Base-by-base conservation (phyloP, 768 basidiomycete genomes). In the Tulasnella sp. region DNA sequence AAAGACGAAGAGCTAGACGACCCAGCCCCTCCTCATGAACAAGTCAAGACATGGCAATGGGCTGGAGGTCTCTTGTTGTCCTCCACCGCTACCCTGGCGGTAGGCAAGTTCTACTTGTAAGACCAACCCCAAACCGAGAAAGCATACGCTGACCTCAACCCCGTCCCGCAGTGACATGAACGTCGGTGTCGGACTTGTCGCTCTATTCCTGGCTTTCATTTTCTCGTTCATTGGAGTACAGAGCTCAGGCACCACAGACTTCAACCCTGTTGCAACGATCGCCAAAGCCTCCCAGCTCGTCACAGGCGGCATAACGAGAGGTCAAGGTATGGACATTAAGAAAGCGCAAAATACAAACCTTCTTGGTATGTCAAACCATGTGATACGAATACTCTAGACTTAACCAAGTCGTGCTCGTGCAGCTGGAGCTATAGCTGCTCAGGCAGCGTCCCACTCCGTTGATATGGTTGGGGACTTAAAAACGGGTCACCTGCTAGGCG, bases 191-290 rank as follows among this genome's bases (percentile, higher is more conserved):
- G 75, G 76, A 44, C 36, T 76, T 59, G 69, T 76, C 39, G 74
- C 75, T 44, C 32, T 76, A n/a, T 35, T 76, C 52, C 44, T 76
- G 14, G 75, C 73, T 34, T 73, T 75, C 42, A 47, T 76, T 22
- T 75, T 76, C 65, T 72, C 72, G 7, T 76, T 76, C 40, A 69
- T 76, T 62, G 76, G 76, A 6, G 75, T 76, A 47, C 75, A 75
- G 11, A 66, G 68, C 34, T 67, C 75, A n/a, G 73, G 75, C 40
- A 68, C 64, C 5, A 76, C 76, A 52, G 75, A 75, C 41, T 67
- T 75, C 62, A 75, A 75, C 67, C 75, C 75, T 5, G 72, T 75
- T 65, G 71, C 62, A 14, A 72, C 71, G 17, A 72, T 72, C 22
- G 71, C 76, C 44, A 75, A 76, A 42, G 75, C 75, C 29, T 71